These are phyloP conservation scores for Codiaeum variegatum DNA, from an alignment of 441 rosid species.

Conservation along the genomic window DNA sequence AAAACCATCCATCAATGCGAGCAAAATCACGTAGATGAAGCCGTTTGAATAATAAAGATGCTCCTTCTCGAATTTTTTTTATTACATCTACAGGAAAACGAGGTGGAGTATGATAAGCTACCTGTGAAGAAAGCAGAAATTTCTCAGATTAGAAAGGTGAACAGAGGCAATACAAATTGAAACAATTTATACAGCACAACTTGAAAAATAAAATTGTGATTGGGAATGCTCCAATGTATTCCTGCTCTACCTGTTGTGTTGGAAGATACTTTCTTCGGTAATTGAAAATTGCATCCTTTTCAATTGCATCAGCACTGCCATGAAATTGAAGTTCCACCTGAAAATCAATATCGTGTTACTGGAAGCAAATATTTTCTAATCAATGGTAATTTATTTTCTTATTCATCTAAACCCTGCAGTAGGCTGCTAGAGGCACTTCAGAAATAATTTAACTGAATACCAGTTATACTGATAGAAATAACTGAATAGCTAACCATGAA, in stretches of 20 bases:
- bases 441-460: not conserved
- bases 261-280: constrained; percentile 94
- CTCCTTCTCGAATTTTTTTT: constrained; percentile 73
- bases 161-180: constrained; percentile 6
- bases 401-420: not conserved
- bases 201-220: constrained; percentile 11
- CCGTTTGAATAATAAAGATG: constrained; percentile 62
- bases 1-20: constrained; percentile 95
- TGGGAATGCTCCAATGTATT: constrained; percentile 20
- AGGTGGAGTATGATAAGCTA: constrained; percentile 93
- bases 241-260: constrained; percentile 71
- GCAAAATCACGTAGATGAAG: constrained; percentile 92
- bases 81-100: constrained; percentile 79
- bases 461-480: not conserved
- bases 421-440: constrained; percentile 5
- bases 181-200: constrained; percentile 4
- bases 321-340: constrained; percentile 90
- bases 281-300: constrained; percentile 80
- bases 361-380: constrained; percentile 14
- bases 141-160: constrained; percentile 16
- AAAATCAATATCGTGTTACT: constrained; percentile 25
- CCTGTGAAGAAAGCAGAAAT: constrained; percentile 42
- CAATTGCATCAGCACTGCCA: constrained; percentile 55
- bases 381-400: not conserved
- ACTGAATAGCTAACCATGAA: not conserved